phyloP scores from a whole-genome alignment of 2,329 filamentous ascomycete genomes.

The Kalmusia sp. region DNA sequence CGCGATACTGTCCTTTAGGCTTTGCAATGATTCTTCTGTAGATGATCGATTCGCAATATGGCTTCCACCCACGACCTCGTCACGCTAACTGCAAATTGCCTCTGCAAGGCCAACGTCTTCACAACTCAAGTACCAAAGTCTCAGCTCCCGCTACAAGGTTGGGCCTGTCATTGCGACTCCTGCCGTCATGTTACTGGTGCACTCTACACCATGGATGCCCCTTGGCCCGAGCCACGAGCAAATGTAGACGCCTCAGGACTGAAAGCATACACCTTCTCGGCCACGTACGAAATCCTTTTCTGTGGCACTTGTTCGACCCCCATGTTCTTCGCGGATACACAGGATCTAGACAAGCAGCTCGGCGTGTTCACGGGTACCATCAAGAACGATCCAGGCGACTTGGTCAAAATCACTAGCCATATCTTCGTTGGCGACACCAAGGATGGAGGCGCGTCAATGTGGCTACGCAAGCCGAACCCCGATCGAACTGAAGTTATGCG shows the following conservation, averaged over 20 bases:
- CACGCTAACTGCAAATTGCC: constrained; percentile 51
- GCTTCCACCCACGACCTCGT: constrained; percentile 21
- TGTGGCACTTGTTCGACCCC: constrained; percentile 54
- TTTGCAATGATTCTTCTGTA: neutral
- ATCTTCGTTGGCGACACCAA: constrained; percentile 59
- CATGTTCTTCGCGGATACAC: constrained; percentile 50
- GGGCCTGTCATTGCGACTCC: constrained; percentile 59
- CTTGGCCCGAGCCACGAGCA: constrained; percentile 48
- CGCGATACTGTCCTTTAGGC: neutral
- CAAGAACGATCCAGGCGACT: constrained; percentile 31
- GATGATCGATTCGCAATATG: constrained; percentile 12
- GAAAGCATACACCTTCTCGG: constrained; percentile 48
- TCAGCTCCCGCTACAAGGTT: constrained; percentile 51
- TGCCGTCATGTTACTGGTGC: constrained; percentile 57
- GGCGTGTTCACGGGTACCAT: constrained; percentile 51
- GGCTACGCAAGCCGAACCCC: constrained; percentile 49
- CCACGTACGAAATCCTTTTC: constrained; percentile 45
- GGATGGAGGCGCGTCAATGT: constrained; percentile 60
- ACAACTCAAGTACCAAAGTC: constrained; percentile 39
- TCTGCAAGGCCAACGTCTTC: constrained; percentile 56
- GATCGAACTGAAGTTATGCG: constrained; percentile 36
- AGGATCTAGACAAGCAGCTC: constrained; percentile 26
- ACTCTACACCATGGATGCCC: constrained; percentile 46
- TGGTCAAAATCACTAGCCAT: constrained; percentile 46
- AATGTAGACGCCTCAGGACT: constrained; percentile 41